Percentiles rank a stretch among this genome's conserved stretches.
phyloP scores from a whole-genome alignment of 129 eudicot genomes.

The Solidago caesia region DNA sequence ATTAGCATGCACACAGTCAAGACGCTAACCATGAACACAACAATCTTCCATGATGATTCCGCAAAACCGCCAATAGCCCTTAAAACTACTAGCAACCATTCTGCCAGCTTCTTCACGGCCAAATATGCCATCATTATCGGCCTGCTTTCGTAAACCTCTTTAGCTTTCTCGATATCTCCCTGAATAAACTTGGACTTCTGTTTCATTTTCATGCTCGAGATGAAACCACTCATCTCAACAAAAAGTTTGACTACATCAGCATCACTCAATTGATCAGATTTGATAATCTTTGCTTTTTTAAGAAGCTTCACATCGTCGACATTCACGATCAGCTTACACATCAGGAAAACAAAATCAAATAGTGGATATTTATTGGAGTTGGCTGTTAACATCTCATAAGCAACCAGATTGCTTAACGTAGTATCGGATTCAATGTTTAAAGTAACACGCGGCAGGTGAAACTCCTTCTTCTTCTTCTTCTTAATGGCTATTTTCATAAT shows the following conservation, averaged over 20 bases:
- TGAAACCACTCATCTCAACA: slow-evolving; percentile 32
- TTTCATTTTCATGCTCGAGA: background rate
- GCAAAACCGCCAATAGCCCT: no score
- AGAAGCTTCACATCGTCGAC: slow-evolving; percentile 33
- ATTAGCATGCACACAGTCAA: no score
- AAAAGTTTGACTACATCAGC: slow-evolving; percentile 29
- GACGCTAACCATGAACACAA: no score
- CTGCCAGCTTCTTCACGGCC: no score
- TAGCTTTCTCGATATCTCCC: background rate
- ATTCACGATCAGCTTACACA: slow-evolving; percentile 42
- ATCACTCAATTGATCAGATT: slow-evolving; percentile 4
- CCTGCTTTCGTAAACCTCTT: background rate
- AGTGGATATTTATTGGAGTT: slow-evolving; percentile 4
- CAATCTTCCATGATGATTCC: no score
- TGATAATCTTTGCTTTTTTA: slow-evolving; percentile 12
- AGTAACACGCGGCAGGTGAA: slow-evolving; percentile 28
- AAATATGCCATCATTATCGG: background rate
- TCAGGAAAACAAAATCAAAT: slow-evolving; percentile 26
- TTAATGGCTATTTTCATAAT: slow-evolving; percentile 13
- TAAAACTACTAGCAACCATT: no score
- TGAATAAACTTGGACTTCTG: background rate
- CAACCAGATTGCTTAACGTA: slow-evolving; percentile 42
- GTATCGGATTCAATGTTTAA: slow-evolving; percentile 35
- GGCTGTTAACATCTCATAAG: slow-evolving; percentile 25
- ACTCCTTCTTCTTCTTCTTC: background rate